Conservation (phyloP, 345 rosid genomes). For the Brassica carinata region DNA sequence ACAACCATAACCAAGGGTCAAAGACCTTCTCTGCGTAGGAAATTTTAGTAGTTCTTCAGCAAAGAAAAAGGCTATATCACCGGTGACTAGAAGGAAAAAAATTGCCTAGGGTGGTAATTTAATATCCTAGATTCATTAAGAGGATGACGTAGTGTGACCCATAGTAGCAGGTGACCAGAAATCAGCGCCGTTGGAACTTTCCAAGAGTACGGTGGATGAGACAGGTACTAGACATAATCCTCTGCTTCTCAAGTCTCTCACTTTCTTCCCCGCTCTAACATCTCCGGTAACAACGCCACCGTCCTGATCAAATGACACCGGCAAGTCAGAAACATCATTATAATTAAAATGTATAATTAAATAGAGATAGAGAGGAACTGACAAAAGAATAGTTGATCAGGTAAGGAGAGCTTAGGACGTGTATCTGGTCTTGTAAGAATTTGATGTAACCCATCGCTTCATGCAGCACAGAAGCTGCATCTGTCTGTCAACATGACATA, state of each 20-base stretch:
- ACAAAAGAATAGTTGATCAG: constrained; percentile 50
- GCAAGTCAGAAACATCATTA: neutral
- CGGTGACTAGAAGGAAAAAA: neutral
- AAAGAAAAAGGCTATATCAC: neutral
- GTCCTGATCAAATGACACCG: constrained; percentile 40
- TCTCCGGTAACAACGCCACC: constrained; percentile 47
- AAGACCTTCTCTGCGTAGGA: too few species aligned
- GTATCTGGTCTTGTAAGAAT: constrained; percentile 91
- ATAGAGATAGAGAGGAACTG: neutral
- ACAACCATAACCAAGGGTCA: too few species aligned
- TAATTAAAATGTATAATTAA: neutral
- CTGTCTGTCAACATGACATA: constrained; percentile 57
- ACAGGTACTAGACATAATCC: constrained; percentile 85
- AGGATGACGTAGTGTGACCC: constrained; percentile 34
- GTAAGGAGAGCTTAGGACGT: constrained; percentile 83
- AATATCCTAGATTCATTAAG: constrained; percentile 24
- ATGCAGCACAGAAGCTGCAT: constrained; percentile 89
- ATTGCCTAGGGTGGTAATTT: neutral
- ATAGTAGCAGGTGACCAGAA: constrained; percentile 78
- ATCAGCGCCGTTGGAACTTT: constrained; percentile 80
- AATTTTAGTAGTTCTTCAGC: neutral
- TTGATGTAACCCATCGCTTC: constrained; percentile 98
- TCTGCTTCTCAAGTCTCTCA: constrained; percentile 67
- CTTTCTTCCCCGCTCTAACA: constrained; percentile 28
- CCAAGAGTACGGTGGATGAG: constrained; percentile 64